Evolutionary conservation across 2,329 filamentous ascomycete genomes (phyloP), one percentile per base, ranked within the genome.

Genomic region (Akanthomyces dipterigenus): DNA sequence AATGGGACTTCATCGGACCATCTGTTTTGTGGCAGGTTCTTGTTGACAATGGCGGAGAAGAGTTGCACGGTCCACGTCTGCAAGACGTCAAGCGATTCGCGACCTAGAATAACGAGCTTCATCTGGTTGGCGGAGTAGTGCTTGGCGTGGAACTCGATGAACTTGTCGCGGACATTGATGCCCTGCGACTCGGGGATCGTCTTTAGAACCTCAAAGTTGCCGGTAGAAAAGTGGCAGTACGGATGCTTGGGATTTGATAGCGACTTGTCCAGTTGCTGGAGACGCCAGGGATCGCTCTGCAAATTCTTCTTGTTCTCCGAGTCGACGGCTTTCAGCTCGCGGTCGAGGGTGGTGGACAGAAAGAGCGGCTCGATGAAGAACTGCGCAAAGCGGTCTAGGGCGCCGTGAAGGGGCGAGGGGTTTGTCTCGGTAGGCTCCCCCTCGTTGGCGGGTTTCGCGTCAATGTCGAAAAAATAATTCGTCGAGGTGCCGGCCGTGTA

Each of bases 231-330:
- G 70, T 96, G 89, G 72, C 90, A 90, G 72, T 90, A 96, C 0
- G 93, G 93, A 69, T 97, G 93, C 16, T 88, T 85, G 3, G 90
- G 88, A 73, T 93, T 96, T 2, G 91, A 91, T n/a, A 95, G 77
- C 3, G 88, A 88, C 77, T 96, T 96, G 71, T 91, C 89, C 26
- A 97, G 81, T 75, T 97, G 93, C 69, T 93, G 86, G 65, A 96
- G 77, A 18, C 93, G 86, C 91, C 93, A 96, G 61, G 84, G 83
- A 70, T 97, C 93, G 71, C 86, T 93, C 76, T 97, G 93, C 54
- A 97, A 78, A 68, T 97, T 97, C 82, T 97, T 97, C 82, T 96
- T 96, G 77, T 97, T 96, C 74, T 97, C 93, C 5, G 92, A 96
- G 70, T 97, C 92, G 22, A 97, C 93, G 1, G 93, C 93, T 66